These are phyloP conservation scores for Podospora australis DNA, from an alignment of 495 filamentous ascomycete species.

Conservation along the genomic window DNA sequence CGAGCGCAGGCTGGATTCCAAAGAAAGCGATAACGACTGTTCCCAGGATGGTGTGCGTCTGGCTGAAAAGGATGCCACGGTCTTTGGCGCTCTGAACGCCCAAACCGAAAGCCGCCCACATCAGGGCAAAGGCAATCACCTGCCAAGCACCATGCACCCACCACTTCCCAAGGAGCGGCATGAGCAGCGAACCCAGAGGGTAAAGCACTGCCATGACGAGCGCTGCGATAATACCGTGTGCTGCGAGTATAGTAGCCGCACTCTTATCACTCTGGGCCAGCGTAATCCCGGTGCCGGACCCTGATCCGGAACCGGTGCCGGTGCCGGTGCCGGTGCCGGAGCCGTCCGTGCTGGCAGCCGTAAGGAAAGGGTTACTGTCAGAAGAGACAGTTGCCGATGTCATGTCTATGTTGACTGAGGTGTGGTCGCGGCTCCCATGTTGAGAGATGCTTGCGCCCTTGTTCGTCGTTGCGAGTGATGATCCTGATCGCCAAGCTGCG, in stretches of 20 bases:
- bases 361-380: conserved; percentile 56
- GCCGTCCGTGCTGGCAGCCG: conserved; percentile 7
- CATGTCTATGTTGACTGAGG: conserved; percentile 52
- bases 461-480: conserved; percentile 48
- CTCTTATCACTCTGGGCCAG: background rate
- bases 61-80: conserved; percentile 27
- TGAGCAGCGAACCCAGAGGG: conserved; percentile 50
- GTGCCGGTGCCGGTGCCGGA: conserved; percentile 7
- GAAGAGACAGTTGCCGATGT: conserved; percentile 45
- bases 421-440: conserved; percentile 46
- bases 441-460: conserved; percentile 43
- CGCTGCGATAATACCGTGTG: conserved; percentile 51
- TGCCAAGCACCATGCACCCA: conserved; percentile 55
- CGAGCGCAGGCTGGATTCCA: conserved; percentile 59
- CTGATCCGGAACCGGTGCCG: conserved; percentile 18
- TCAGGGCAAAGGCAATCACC: conserved; percentile 46
- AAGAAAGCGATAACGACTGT: conserved; percentile 51
- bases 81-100: conserved; percentile 47
- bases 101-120: conserved; percentile 55
- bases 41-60: conserved; percentile 48
- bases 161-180: conserved; percentile 46
- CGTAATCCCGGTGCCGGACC: conserved; percentile 13
- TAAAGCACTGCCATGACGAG: conserved; percentile 51
- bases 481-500: conserved; percentile 55
- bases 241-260: conserved; percentile 17